Evolutionary conservation across 139 green algal species (phyloP), one percentile per base, ranked within the genome.

Genomic region (Limnomonas spitsbergensis): DNA sequence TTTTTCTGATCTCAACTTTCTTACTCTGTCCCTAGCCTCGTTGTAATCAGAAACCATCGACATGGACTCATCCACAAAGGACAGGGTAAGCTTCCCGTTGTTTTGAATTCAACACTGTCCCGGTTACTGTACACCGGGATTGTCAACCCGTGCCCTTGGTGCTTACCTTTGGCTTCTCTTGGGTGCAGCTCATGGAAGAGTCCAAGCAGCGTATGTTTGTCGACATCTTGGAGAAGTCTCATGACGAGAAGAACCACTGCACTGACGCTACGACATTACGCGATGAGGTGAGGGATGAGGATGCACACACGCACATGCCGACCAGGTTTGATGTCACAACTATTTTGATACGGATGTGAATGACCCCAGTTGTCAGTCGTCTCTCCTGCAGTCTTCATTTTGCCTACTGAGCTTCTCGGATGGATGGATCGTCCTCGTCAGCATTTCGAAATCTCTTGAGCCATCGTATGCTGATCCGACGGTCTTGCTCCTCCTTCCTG

Each of bases 201-300:
- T 7, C 70, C 39, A 77, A 66, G 70, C 70, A 77, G 70, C 14
- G 70, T 3, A 38, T 9, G 4, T 66, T 77, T 27, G 70, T 24
- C 4, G 70, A 77, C 70, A 77, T 77, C 29, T 9, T 75, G 40
- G 68, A 42, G 3, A 6, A 20, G 14, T n/a, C 39, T 6, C 39
- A 61, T 38, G 4, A 66, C 14, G 68, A 9, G 9, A 53, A 9
- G 24, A 74, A 42, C 68, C 9, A 32, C 4, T 61, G 47, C 20
- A n/a, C 9, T 24, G 70, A 77, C 29, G 70, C 70, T 9, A 38
- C 9, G 31, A 77, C 34, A 4, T 37, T 77, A n/a, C 39, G 29
- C n/a, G 70, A 77, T 38, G 70, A 77, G 70, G 70, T 77, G 39
- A 14, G 70, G 7, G 40, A 72, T n/a, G n/a, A n/a, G n/a, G n/a